Evolutionary conservation across 2,329 filamentous ascomycete genomes (phyloP), one percentile per base, ranked within the genome.

Genomic region (Plectosphaerella cucumerina): DNA sequence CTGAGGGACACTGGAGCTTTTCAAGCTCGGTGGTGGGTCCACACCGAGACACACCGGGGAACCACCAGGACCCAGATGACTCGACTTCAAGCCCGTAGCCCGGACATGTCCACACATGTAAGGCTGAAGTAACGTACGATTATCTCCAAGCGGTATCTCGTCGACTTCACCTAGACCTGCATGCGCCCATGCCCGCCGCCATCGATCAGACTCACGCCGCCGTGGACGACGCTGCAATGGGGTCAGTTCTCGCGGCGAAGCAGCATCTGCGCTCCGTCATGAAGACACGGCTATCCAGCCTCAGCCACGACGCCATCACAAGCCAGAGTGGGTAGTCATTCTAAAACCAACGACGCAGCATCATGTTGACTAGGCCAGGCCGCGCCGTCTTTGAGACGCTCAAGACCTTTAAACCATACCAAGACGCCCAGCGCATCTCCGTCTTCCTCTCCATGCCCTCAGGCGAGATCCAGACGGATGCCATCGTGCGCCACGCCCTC

Each of bases 381-480:
- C 70, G 74, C 47, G 73, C 72, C 58, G 84, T 89, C 20, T 86
- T 85, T 57, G 77, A 82, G 49, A 73, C 78, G 6, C 71, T 97
- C 35, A 73, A 86, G 43, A 74, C 77, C 11, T 81, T 92, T 60
- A 77, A 81, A 47, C 87, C 90, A 50, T 99, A 96, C 66, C 73
- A 82, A 56, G 76, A 85, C 50, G 92, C 94, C 41, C 79, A 76
- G 53, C 80, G 83, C 49, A 82, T 99, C 62, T 91, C 89, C 59
- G 78, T 99, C 51, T 99, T 96, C 66, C 77, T 99, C 15, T 94
- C 93, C 11, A 99, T 99, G 94, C 91, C 92, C 1, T 73, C 76
- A 10, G 87, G 86, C 21, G 94, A 99, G 71, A 81, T 96, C 22
- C 89, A 91, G 59, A 99, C 94, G 2, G 84, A 86, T 48, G 74